Evolutionary conservation across 768 basidiomycete genomes (phyloP).

Genomic region (Russula brevipes): DNA sequence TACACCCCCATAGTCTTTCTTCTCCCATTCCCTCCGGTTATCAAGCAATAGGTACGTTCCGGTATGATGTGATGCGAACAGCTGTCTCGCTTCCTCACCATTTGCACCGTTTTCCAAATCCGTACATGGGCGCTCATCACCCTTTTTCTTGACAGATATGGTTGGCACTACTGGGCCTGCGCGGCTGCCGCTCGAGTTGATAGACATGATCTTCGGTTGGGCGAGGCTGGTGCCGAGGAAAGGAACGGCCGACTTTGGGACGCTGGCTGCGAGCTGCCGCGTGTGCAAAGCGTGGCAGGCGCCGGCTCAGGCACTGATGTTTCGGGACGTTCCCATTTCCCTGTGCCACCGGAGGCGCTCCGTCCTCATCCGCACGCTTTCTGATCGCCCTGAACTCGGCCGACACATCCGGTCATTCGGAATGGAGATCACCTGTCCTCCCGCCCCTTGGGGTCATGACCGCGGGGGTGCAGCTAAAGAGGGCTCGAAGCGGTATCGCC

Average conservation of each 20-base stretch:
- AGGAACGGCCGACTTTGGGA: conserved; percentile 3
- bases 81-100: too few species aligned
- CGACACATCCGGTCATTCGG: conserved; percentile 19
- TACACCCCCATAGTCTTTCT: background rate
- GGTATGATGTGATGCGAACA: background rate
- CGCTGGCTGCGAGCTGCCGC: conserved; percentile 13
- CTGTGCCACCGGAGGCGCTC: conserved; percentile 11
- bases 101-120: background rate
- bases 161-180: background rate
- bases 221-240: conserved; percentile 9
- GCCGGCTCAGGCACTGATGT: conserved; percentile 12
- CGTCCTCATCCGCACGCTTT: conserved; percentile 4
- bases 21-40: too few species aligned
- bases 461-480: background rate
- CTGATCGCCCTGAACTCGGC: conserved; percentile 10
- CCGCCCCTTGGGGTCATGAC: conserved; percentile 10
- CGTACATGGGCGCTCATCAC: background rate
- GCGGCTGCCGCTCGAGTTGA: conserved; percentile 11
- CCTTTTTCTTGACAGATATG: conserved; percentile 4
- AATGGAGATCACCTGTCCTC: conserved; percentile 14
- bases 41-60: background rate
- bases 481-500: conserved; percentile 1
- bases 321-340: conserved; percentile 18
- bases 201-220: conserved; percentile 20
- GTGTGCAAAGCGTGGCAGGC: conserved; percentile 19